Conservation (phyloP, 306 rosid genomes). For the Prunus mira region DNA sequence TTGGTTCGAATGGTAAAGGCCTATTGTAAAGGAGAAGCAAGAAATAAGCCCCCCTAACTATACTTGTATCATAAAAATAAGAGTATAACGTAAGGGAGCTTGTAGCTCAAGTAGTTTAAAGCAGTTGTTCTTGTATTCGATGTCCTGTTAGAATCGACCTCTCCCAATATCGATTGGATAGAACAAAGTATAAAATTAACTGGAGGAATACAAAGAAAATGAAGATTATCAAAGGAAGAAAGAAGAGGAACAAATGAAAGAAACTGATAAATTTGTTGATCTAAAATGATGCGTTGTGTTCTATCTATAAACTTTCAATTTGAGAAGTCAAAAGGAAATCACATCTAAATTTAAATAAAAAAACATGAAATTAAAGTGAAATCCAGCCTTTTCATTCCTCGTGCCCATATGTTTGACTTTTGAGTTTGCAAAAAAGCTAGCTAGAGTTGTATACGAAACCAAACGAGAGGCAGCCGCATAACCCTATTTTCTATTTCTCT, state of each 20-base stretch:
- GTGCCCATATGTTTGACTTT: background rate
- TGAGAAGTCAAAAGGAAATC: background rate
- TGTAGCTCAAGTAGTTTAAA: too few species aligned
- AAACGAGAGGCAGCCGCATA: background rate
- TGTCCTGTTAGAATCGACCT: too few species aligned
- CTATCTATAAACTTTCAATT: background rate
- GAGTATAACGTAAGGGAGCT: too few species aligned
- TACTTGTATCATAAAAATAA: background rate
- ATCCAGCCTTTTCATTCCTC: background rate
- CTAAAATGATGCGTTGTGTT: background rate
- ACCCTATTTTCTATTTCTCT: background rate
- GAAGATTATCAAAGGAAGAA: too few species aligned
- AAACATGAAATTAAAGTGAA: background rate
- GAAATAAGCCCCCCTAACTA: background rate
- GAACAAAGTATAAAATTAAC: too few species aligned
- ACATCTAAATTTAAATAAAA: background rate
- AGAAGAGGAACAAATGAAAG: background rate
- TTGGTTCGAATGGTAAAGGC: background rate
- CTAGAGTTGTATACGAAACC: constrained; percentile 1
- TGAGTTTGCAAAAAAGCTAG: background rate
- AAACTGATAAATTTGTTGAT: background rate
- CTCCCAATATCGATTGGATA: too few species aligned
- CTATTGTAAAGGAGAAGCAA: constrained; percentile 3
- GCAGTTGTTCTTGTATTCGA: too few species aligned
- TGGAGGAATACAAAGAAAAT: too few species aligned